Conservation (phyloP, 1,284 basidiomycete species). For the Rhodotorula mucilaginosa region DNA sequence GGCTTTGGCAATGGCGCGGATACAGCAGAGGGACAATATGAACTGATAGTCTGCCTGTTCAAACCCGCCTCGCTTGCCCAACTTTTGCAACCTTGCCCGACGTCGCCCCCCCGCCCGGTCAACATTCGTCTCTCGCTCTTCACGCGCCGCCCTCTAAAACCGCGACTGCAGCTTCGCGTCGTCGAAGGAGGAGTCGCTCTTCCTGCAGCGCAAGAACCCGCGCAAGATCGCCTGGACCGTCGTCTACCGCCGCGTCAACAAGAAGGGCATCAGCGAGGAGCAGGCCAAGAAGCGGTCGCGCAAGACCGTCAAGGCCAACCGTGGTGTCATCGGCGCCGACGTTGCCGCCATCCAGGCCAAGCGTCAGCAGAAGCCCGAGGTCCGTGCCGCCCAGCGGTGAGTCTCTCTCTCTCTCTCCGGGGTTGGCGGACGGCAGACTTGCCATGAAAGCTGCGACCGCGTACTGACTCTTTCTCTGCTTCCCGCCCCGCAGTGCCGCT, state of each 20-base stretch:
- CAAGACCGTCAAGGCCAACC: conserved; percentile 91
- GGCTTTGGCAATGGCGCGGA: not conserved
- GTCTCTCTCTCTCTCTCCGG: conserved; percentile 42
- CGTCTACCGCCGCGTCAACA: conserved; percentile 97
- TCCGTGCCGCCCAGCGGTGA: conserved; percentile 76
- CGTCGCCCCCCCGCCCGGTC: not conserved
- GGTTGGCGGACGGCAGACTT: no score
- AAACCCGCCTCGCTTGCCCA: no score
- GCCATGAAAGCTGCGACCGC: no score
- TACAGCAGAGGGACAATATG: no score
- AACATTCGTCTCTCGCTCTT: not conserved
- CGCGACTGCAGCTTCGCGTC: conserved; percentile 50
- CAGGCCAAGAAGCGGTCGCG: conserved; percentile 98
- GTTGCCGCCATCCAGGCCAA: conserved; percentile 84
- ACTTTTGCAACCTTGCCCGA: not conserved
- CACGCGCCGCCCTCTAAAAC: no score
- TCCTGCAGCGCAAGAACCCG: conserved; percentile 99
- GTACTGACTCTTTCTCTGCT: not conserved
- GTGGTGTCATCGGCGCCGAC: conserved; percentile 96
- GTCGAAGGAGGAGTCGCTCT: conserved; percentile 92
- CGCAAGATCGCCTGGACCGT: conserved; percentile 98
- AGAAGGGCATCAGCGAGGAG: conserved; percentile 99
- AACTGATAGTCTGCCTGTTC: no score
- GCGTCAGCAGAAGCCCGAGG: conserved; percentile 85
- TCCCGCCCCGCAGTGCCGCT: conserved; percentile 29